These are phyloP conservation scores for Verticillium tricorpus DNA, from an alignment of 2,329 filamentous ascomycete genomes.

Conservation along the genomic window DNA sequence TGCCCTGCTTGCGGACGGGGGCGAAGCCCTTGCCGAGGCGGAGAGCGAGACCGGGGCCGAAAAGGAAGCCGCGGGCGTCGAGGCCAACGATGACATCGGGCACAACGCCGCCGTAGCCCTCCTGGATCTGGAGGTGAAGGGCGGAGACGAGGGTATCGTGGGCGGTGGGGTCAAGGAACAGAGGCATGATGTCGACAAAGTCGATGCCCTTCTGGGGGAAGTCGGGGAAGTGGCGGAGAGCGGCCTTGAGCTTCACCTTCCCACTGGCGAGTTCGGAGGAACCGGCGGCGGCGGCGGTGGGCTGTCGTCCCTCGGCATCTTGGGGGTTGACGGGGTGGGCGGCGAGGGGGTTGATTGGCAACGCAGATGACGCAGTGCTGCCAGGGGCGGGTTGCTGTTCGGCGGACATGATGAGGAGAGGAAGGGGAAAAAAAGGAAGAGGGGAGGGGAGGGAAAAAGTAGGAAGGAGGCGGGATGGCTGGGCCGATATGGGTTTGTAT, in stretches of 20 bases:
- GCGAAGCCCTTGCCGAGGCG: constrained; percentile 82
- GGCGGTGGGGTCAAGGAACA: constrained; percentile 74
- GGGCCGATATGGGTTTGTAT: constrained; percentile 13
- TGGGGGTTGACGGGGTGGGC: constrained; percentile 28
- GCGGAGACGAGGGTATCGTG: constrained; percentile 77
- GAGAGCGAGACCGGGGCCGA: constrained; percentile 84
- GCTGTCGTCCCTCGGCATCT: constrained; percentile 60
- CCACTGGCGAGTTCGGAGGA: constrained; percentile 62
- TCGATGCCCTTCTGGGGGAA: constrained; percentile 90
- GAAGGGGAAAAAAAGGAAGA: constrained; percentile 4
- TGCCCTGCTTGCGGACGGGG: constrained; percentile 90
- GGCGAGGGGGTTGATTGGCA: constrained; percentile 22
- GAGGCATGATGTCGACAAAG: constrained; percentile 96
- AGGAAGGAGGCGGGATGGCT: constrained; percentile 18
- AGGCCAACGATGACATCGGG: constrained; percentile 91
- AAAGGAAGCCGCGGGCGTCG: constrained; percentile 91
- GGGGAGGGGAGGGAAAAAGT: constrained; percentile 20
- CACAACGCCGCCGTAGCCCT: constrained; percentile 55
- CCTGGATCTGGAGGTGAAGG: constrained; percentile 75
- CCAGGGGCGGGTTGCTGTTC: constrained; percentile 11
- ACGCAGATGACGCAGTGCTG: constrained; percentile 10
- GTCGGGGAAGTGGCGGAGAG: constrained; percentile 82
- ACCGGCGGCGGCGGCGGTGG: constrained; percentile 57
- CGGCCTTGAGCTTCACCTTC: constrained; percentile 65
- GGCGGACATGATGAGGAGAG: constrained; percentile 27